Conservation (phyloP, 2,329 filamentous ascomycete genomes). For the Calonectria naviculata region DNA sequence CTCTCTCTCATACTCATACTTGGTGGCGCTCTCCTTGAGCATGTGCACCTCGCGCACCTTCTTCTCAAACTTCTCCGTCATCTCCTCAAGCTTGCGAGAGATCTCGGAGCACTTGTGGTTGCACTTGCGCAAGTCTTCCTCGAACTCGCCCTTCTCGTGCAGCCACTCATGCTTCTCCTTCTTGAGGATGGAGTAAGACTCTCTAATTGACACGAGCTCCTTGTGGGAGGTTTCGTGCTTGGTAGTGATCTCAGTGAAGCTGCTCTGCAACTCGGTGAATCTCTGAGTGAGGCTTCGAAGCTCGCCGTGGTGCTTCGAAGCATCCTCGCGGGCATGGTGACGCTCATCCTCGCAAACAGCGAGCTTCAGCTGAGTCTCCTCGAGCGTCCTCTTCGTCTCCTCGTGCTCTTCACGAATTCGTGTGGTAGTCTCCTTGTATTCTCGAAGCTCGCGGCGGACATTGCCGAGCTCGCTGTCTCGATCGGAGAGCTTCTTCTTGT, state of each 20-base stretch:
- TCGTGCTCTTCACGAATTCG: not conserved
- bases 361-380: not conserved
- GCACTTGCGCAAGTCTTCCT: not conserved
- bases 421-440: not conserved
- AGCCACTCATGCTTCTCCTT: conserved; percentile 7
- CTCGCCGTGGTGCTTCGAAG: not conserved
- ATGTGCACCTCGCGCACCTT: conserved; percentile 1
- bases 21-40: not conserved
- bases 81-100: not conserved
- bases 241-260: not conserved
- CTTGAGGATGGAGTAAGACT: not conserved
- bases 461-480: not conserved
- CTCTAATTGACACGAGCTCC: not conserved
- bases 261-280: not conserved
- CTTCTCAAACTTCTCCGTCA: not conserved
- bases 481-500: not conserved
- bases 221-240: not conserved
- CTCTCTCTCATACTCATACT: not conserved
- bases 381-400: not conserved
- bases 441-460: not conserved
- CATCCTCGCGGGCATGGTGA: not conserved
- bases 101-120: not conserved
- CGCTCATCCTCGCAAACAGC: not conserved
- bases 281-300: not conserved
- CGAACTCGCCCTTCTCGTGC: not conserved